Conservation (phyloP, 1,284 basidiomycete genomes). For the Leucoagaricus sp. region DNA sequence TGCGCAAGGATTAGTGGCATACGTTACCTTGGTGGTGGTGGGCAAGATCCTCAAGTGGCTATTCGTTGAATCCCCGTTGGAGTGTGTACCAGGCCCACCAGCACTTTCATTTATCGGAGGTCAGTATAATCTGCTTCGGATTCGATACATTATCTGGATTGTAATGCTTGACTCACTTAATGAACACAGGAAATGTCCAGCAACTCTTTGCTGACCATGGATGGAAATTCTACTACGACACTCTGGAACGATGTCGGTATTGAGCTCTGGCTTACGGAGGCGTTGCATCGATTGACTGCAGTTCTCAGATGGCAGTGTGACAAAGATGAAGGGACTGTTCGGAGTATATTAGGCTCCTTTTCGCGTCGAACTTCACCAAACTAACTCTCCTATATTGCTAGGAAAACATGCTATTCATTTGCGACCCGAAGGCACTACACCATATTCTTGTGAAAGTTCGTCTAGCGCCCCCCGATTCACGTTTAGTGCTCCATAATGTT, state of each 20-base stretch:
- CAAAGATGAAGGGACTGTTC: slow-evolving; percentile 34
- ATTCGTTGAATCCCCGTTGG: slow-evolving; percentile 14
- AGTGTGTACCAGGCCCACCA: slow-evolving; percentile 19
- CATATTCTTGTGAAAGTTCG: slow-evolving; percentile 39
- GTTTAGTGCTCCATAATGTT: neutral
- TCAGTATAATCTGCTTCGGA: neutral
- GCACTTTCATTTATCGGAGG: slow-evolving; percentile 15
- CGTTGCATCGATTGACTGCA: neutral
- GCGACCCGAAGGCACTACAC: slow-evolving; percentile 40
- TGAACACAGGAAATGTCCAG: slow-evolving; percentile 18
- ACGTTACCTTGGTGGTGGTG: neutral
- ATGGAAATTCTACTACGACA: slow-evolving; percentile 21
- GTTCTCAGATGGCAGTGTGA: slow-evolving; percentile 32
- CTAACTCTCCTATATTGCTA: slow-evolving; percentile 19
- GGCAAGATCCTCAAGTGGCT: slow-evolving; percentile 10
- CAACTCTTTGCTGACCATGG: slow-evolving; percentile 19
- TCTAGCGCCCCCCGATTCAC: too few species aligned
- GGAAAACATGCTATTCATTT: slow-evolving; percentile 37
- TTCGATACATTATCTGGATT: too few species aligned
- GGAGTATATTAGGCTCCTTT: slow-evolving; percentile 25
- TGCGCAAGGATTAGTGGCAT: neutral
- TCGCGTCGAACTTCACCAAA: neutral
- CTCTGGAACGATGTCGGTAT: slow-evolving; percentile 17
- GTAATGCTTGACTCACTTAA: neutral
- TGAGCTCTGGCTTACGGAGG: neutral